Conservation (phyloP, 2,329 filamentous ascomycete genomes). For the Cladophialophora psammophila region DNA sequence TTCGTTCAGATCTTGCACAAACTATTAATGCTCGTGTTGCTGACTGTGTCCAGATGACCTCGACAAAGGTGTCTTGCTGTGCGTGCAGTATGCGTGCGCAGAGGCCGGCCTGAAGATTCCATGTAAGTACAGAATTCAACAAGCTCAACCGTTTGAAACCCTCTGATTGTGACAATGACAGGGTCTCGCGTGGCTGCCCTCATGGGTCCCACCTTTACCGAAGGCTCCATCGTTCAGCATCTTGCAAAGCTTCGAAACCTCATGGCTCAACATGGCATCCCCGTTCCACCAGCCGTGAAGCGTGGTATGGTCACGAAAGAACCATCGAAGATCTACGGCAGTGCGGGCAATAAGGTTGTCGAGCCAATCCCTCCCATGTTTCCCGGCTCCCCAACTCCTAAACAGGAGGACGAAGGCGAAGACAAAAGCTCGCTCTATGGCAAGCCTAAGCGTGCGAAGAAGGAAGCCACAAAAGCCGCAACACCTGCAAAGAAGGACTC, state of each 20-base stretch:
- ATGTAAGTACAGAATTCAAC: constrained; percentile 42
- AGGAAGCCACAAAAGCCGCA: neutral
- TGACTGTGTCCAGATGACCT: constrained; percentile 48
- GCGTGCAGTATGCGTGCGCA: constrained; percentile 53
- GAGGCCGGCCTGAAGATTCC: constrained; percentile 50
- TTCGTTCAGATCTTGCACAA: constrained; percentile 40
- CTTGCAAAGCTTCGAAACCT: constrained; percentile 53
- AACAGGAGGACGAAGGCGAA: constrained; percentile 5
- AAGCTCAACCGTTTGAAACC: neutral
- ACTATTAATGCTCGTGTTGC: neutral
- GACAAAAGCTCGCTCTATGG: constrained; percentile 20
- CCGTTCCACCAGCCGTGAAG: constrained; percentile 51
- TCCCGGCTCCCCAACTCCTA: constrained; percentile 5
- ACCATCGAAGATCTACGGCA: constrained; percentile 37
- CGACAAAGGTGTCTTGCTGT: constrained; percentile 53
- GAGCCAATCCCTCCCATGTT: constrained; percentile 23
- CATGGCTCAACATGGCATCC: constrained; percentile 42
- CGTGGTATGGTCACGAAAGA: constrained; percentile 44
- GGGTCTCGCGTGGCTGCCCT: constrained; percentile 47
- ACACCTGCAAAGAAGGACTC: neutral
- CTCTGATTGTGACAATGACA: constrained; percentile 15
- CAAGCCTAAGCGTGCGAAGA: constrained; percentile 2
- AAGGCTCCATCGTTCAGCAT: constrained; percentile 57
- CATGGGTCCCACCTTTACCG: constrained; percentile 52
- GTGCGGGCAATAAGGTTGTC: constrained; percentile 15